Evolutionary conservation across 2,329 filamentous ascomycete genomes (phyloP), one percentile per base, ranked within the genome.

Genomic region (Epichloe amarillans): DNA sequence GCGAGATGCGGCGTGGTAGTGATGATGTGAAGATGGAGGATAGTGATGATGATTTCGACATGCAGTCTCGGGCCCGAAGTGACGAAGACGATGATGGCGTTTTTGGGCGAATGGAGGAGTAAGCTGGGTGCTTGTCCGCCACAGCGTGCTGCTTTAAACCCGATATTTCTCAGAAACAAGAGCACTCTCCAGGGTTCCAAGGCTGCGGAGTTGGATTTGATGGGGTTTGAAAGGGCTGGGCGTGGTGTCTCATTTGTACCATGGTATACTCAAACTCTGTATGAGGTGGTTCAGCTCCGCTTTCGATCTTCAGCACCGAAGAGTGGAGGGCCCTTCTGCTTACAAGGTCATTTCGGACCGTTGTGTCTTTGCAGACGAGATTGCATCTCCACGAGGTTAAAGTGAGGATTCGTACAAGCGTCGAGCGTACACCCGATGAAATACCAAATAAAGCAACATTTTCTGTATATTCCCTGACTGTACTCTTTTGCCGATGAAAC

Each of bases 61-160:
- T 71, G 58, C 74, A 71, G 50, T 77, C 74, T 47, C 76, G 79
- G 50, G 78, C 79, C 47, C 79, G 84, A 55, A 84, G 82, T 66
- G 87, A 94, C 60, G 90, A 95, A 60, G 89, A 95, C 55, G 91
- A 97, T 58, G 90, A 96, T 57, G 90, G 90, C 63, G 86, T 97
- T 61, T 98, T 98, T 72, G 90, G 90, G 52, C 81, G 82, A 58
- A 97, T 97, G 91, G 93, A 98, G 69, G 88, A 95, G 68, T 93
- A 75, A 70, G 33, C 56, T 56, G 56, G 50, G 23, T 21, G 33
- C 45, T 30, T 33, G 15, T 14, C 15, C n/a, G 5, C 33, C 17
- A 26, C 30, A 40, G 3, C 39, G n/a, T 37, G 10, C 21, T 47
- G 15, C 41, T 50, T 39, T 47, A 35, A 14, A 36, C 46, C 17